Base-by-base conservation (phyloP, 2,329 filamentous ascomycete species). In the Bipolaris sorokiniana region DNA sequence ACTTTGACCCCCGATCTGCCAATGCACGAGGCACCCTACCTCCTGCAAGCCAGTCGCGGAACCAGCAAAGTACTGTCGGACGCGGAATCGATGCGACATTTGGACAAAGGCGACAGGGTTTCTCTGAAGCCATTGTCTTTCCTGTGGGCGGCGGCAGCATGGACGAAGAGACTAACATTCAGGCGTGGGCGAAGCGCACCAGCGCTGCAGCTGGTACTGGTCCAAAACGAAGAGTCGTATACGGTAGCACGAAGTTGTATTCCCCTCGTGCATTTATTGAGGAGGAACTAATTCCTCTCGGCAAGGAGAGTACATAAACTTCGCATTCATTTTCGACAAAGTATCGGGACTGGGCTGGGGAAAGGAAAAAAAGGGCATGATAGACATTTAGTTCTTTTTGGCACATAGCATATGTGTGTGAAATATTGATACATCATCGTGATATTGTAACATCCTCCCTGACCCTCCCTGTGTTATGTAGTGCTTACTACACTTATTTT, bases 151-250 rank as follows among this genome's bases (percentile, higher is more conserved):
- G 96, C 45, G 95, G 95, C 40, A 97, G 92, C 74, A 98, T 99
- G 91, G 95, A 99, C 68, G 95, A 99, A 76, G 99, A 98, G 74
- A 94, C 93, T 18, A 99, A 99, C 77, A 76, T 99, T 74, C 92
- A 97, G 74, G 95, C 98, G 73, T 99, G 95, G 95, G 92, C 94
- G 5, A 87, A 86, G 75, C 84, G 94, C 63, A 92, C 91, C 46
- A 82, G 83, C 46, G 86, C 86, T 13, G 78, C 80, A 5, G 48
- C 48, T 37, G 74, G 80, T 47, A 79, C 79, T 9, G 84, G 86
- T 7, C 83, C 86, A 20, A 89, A 86, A 75, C 90, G 91, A 77
- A 84, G 92, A 63, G 90, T 99, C 9, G 90, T 98, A 1, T 99
- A 99, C 76, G 95, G 95, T 16, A 96, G 92, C 72, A 99, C 95